Conservation (phyloP, 371 early-diverging fungal species). For the Rhizomucor miehei region DNA sequence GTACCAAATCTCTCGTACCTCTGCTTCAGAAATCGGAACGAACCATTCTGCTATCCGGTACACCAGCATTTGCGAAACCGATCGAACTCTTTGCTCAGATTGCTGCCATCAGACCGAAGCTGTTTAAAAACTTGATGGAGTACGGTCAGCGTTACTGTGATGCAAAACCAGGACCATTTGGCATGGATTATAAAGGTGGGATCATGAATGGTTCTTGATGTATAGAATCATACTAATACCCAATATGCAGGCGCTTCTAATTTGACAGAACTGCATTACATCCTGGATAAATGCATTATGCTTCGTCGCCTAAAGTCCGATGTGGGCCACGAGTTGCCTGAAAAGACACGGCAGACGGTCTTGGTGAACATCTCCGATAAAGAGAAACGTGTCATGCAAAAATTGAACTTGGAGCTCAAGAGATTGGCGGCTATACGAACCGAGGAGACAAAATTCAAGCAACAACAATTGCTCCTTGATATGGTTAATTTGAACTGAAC, state of each 20-base stretch:
- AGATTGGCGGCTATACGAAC: background rate
- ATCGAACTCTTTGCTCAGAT: constrained; percentile 62
- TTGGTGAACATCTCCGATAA: constrained; percentile 15
- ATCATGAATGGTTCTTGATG: background rate
- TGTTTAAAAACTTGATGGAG: constrained; percentile 34
- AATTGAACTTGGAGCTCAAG: background rate
- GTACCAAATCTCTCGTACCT: constrained; percentile 47
- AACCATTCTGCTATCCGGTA: constrained; percentile 53
- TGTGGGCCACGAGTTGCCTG: constrained; percentile 48
- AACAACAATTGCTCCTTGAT: background rate
- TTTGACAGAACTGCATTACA: constrained; percentile 51
- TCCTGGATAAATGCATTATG: constrained; percentile 52
- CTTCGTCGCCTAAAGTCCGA: constrained; percentile 57
- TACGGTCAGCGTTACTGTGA: constrained; percentile 64
- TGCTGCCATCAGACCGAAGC: constrained; percentile 27
- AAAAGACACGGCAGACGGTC: constrained; percentile 44
- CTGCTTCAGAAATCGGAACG: constrained; percentile 38
- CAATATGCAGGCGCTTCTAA: constrained; percentile 46
- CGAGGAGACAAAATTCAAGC: background rate
- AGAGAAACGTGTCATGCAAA: background rate
- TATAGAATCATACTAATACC: constrained; percentile 1
- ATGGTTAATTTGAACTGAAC: background rate
- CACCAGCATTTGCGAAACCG: constrained; percentile 61
- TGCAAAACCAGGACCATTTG: constrained; percentile 25
- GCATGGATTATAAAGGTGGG: constrained; percentile 22